These are phyloP conservation scores for Pyricularia grisea DNA, from an alignment of 2,329 filamentous ascomycete genomes.

Conservation along the genomic window DNA sequence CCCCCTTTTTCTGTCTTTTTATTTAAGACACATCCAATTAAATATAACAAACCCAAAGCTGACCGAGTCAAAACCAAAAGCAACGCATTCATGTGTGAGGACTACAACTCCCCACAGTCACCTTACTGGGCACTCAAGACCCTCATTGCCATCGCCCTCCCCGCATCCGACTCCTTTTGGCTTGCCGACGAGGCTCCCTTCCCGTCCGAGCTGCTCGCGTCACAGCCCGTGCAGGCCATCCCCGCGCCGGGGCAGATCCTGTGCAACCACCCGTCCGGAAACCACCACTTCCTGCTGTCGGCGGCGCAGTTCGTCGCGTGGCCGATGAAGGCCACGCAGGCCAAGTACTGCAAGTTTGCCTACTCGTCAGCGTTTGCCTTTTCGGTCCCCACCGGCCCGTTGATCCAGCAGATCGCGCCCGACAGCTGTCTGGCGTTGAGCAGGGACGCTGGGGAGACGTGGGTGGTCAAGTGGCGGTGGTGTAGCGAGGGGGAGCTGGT, in stretches of 20 bases:
- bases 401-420: conserved; percentile 18
- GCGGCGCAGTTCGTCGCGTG: conserved; percentile 22
- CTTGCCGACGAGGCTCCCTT: conserved; percentile 24
- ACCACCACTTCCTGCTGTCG: conserved; percentile 28
- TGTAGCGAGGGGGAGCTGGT: neutral
- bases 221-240: neutral
- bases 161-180: conserved; percentile 34
- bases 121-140: conserved; percentile 45
- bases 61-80: neutral
- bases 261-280: conserved; percentile 17
- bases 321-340: conserved; percentile 23
- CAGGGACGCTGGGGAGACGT: conserved; percentile 12
- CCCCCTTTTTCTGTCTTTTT: neutral
- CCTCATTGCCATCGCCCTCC: conserved; percentile 30
- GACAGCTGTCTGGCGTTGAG: conserved; percentile 14
- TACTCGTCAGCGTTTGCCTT: conserved; percentile 32
- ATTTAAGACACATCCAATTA: neutral
- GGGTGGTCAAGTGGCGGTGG: conserved; percentile 9
- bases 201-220: conserved; percentile 10
- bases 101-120: conserved; percentile 48
- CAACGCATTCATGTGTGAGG: conserved; percentile 46
- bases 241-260: conserved; percentile 29
- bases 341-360: conserved; percentile 29
- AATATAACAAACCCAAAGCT: neutral
- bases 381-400: conserved; percentile 20